Conservation (phyloP, 2,329 filamentous ascomycete genomes). For the Cladosporium austrohemisphaericum region DNA sequence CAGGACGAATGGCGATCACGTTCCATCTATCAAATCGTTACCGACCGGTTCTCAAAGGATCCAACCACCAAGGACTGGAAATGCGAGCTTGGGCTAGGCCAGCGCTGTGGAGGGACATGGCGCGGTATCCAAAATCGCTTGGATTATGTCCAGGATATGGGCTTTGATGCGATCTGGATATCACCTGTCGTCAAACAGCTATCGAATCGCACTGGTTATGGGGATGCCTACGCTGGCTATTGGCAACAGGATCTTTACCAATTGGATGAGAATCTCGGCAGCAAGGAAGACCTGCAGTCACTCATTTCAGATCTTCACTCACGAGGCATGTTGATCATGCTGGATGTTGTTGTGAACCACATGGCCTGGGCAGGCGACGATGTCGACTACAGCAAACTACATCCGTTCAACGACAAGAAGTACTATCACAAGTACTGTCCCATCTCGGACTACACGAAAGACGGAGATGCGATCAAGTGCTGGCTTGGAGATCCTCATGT, state of each 20-base stretch:
- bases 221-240: slow-evolving; percentile 47
- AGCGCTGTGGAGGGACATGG: slow-evolving; percentile 49
- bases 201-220: slow-evolving; percentile 34
- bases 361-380: slow-evolving; percentile 43
- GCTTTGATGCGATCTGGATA: slow-evolving; percentile 43
- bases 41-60: slow-evolving; percentile 52
- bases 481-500: slow-evolving; percentile 50
- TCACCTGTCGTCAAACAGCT: slow-evolving; percentile 43
- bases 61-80: slow-evolving; percentile 42
- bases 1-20: slow-evolving; percentile 48
- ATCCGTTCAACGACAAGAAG: slow-evolving; percentile 52
- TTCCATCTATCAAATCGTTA: slow-evolving; percentile 57
- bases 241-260: slow-evolving; percentile 44
- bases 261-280: slow-evolving; percentile 47
- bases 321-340: slow-evolving; percentile 52
- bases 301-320: slow-evolving; percentile 43
- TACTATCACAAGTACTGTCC: slow-evolving; percentile 61
- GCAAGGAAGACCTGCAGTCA: slow-evolving; percentile 41
- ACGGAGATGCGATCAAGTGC: slow-evolving; percentile 40
- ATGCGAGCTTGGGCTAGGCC: slow-evolving; percentile 37
- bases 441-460: slow-evolving; percentile 50
- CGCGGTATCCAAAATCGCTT: slow-evolving; percentile 42
- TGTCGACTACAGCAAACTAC: slow-evolving; percentile 52
- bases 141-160: slow-evolving; percentile 50
- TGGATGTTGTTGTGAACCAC: slow-evolving; percentile 58